Conservation (phyloP, 768 basidiomycete species). For the Crassisporium funariophilum region DNA sequence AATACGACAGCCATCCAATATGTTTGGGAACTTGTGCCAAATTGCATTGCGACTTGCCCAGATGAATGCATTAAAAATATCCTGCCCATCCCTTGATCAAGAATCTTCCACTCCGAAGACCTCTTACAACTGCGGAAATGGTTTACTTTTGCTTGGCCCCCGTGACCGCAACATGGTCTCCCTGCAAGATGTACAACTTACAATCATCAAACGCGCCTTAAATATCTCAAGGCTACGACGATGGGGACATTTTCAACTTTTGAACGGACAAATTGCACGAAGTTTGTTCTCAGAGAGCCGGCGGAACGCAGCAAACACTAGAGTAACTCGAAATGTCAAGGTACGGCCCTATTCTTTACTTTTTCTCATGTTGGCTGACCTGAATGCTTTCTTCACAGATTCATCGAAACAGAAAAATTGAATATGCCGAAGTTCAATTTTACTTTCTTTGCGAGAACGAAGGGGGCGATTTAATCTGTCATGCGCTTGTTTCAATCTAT, state of each 20-base stretch:
- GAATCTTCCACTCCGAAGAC: slow-evolving; percentile 13
- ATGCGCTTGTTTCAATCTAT: too few relatives aligned
- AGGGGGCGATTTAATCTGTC: too few relatives aligned
- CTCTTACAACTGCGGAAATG: slow-evolving; percentile 11
- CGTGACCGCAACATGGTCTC: slow-evolving; percentile 16
- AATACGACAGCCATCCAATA: slow-evolving; percentile 26
- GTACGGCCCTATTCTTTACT: too few relatives aligned
- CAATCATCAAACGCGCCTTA: slow-evolving; percentile 3
- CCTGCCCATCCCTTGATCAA: not conserved
- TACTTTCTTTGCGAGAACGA: slow-evolving; percentile 6
- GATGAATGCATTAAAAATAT: slow-evolving; percentile 15
- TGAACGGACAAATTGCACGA: slow-evolving; percentile 39
- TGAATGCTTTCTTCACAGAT: too few relatives aligned
- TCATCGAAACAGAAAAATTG: too few relatives aligned
- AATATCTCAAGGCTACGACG: slow-evolving; percentile 6
- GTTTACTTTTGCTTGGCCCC: slow-evolving; percentile 18
- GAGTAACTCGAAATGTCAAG: slow-evolving; percentile 34
- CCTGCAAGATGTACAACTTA: slow-evolving; percentile 2
- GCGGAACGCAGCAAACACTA: slow-evolving; percentile 17
- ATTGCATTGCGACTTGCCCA: slow-evolving; percentile 12
- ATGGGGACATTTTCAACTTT: slow-evolving; percentile 35
- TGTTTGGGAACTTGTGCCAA: slow-evolving; percentile 25
- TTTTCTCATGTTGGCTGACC: too few relatives aligned
- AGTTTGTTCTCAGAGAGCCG: slow-evolving; percentile 33
- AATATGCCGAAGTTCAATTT: slow-evolving; percentile 15